Evolutionary conservation across 78 protist species (phyloP).

Genomic region (Speleostelium caveatum): DNA sequence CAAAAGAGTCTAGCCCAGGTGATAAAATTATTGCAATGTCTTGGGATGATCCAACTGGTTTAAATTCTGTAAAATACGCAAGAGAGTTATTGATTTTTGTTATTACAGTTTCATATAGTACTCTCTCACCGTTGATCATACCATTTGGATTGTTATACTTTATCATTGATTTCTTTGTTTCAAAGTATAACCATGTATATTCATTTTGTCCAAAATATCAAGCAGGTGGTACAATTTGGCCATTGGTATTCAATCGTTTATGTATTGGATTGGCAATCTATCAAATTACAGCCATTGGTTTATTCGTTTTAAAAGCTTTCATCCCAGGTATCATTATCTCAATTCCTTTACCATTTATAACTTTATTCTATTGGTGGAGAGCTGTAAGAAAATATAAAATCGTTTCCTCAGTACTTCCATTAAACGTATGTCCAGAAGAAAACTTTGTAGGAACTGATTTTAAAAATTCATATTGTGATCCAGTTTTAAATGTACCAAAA

Average conservation of each 20-base stretch:
- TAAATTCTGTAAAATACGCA: slow-evolving; percentile 34
- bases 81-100: slow-evolving; percentile 69
- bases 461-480: neutral
- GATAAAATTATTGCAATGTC: slow-evolving; percentile 61
- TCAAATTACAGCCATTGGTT: slow-evolving; percentile 59
- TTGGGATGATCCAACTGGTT: slow-evolving; percentile 46
- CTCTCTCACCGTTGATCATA: slow-evolving; percentile 52
- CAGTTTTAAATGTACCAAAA: neutral
- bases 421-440: slow-evolving; percentile 62
- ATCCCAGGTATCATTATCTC: slow-evolving; percentile 67
- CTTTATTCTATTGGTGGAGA: slow-evolving; percentile 69
- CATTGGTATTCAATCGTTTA: slow-evolving; percentile 69
- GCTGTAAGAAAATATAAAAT: slow-evolving; percentile 11
- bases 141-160: slow-evolving; percentile 71
- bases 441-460: slow-evolving; percentile 58
- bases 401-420: slow-evolving; percentile 6
- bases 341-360: slow-evolving; percentile 51
- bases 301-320: slow-evolving; percentile 49
- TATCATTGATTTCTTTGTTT: slow-evolving; percentile 59
- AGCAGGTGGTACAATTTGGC: slow-evolving; percentile 65
- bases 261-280: slow-evolving; percentile 71
- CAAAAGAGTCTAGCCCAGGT: slow-evolving; percentile 45
- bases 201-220: slow-evolving; percentile 74
- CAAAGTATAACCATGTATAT: slow-evolving; percentile 69
- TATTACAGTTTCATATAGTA: slow-evolving; percentile 52